Base-by-base conservation (phyloP, 2,329 filamentous ascomycete genomes). In the Colletotrichum higginsianum region DNA sequence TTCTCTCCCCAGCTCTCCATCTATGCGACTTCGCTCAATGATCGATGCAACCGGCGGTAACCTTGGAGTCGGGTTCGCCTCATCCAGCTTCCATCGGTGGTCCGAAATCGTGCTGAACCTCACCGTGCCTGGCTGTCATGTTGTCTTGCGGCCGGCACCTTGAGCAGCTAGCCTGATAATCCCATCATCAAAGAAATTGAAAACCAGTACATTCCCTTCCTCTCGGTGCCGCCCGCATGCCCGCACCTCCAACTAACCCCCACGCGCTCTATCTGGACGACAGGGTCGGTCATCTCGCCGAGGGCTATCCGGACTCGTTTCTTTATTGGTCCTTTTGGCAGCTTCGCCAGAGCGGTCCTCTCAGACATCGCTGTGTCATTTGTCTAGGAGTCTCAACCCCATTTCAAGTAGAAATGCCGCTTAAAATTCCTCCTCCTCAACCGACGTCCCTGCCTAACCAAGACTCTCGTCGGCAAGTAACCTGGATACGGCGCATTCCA, bases 141-240 rank as follows among this genome's bases (percentile, higher is more conserved):
- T 16, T 40, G 35, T 23, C 58, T 49, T 30, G 35, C 12, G 13
- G 30, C 58, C n/a, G 30, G 11, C 26, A 46, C 13, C n/a, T 18
- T n/a, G 15, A 50, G 30, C 35, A 35, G 26, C 16, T 8, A 42
- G n/a, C 30, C 13, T 52, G 46, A 23, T 38, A n/a, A 26, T 18
- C 30, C 30, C 16, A 50, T 15, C 42, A 57, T 30, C n/a, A 23
- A 23, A 52, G 60, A 62, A 49, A 61, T 15, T 15, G n/a, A 49
- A 52, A 56, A 50, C 12, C 47, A 62, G n/a, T n/a, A 52, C 16
- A 50, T 42, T 40, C 30, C 35, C 46, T 21, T 50, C 7, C 21
- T 50, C n/a, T 6, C 12, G 15, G 3, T 30, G 12, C 6, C 21
- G 7, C 52, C 26, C 9, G 42, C 13, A 18, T 44, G 16, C 8